Evolutionary conservation across 192 early-diverging fungal species (phyloP).

Genomic region (Glomus cerebriforme): DNA sequence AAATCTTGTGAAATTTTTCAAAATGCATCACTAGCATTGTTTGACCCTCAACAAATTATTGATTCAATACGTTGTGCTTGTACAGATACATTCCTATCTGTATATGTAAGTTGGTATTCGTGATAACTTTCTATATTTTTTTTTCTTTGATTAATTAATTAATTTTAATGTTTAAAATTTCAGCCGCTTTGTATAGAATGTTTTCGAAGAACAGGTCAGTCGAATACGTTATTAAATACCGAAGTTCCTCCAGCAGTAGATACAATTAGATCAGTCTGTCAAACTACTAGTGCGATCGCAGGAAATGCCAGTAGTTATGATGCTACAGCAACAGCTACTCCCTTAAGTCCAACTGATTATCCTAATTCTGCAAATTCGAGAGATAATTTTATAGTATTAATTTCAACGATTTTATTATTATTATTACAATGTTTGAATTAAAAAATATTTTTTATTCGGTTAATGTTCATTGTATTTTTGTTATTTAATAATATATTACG

Average conservation of each 20-base stretch:
- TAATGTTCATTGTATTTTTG: too few species aligned
- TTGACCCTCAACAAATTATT: background rate
- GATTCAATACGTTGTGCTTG: conserved; percentile 4
- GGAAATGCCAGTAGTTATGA: conserved; percentile 22
- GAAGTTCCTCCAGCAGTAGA: conserved; percentile 16
- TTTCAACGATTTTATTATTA: too few species aligned
- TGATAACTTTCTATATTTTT: too few species aligned
- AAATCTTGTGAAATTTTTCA: background rate
- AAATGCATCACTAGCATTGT: background rate
- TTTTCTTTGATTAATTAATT: background rate
- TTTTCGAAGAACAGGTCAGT: conserved; percentile 6
- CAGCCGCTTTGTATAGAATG: conserved; percentile 11
- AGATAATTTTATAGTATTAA: too few species aligned
- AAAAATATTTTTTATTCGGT: too few species aligned
- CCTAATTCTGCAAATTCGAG: background rate
- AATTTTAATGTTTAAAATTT: background rate
- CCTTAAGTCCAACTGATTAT: background rate
- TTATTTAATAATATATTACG: too few species aligned
- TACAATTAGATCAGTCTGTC: background rate
- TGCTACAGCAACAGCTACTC: background rate
- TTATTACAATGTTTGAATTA: too few species aligned
- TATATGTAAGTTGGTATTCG: background rate
- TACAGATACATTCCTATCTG: background rate
- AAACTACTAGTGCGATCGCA: background rate
- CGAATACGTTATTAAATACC: conserved; percentile 1